Evolutionary conservation across 2,329 filamentous ascomycete genomes (phyloP).

Genomic region (Sporothrix phasma): DNA sequence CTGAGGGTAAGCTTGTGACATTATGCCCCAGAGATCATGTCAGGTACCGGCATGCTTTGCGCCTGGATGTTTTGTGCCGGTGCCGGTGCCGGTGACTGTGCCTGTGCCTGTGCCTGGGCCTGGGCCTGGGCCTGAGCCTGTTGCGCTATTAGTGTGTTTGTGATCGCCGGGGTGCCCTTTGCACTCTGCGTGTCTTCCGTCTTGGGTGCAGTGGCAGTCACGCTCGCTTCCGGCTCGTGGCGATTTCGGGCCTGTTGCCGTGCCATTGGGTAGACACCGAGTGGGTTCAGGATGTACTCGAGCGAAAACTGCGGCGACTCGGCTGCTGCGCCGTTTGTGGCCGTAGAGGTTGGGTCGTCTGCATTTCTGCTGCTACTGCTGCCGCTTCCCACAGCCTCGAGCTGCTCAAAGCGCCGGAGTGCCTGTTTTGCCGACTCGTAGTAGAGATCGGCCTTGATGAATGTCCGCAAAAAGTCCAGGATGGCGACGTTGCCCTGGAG

Average conservation of each 20-base stretch:
- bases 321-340: background rate
- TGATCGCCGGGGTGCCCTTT: too few relatives aligned
- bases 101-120: too few relatives aligned
- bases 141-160: too few relatives aligned
- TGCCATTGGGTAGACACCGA: slow-evolving; percentile 16
- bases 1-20: background rate
- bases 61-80: background rate
- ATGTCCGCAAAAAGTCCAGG: slow-evolving; percentile 9
- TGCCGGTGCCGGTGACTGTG: too few relatives aligned
- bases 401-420: slow-evolving; percentile 8
- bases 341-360: background rate
- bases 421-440: slow-evolving; percentile 14
- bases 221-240: slow-evolving; percentile 10
- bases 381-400: background rate
- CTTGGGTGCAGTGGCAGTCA: background rate
- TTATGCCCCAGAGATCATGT: background rate
- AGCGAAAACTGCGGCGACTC: slow-evolving; percentile 11
- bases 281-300: slow-evolving; percentile 16
- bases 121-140: too few relatives aligned
- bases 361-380: background rate
- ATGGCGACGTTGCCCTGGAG: slow-evolving; percentile 8
- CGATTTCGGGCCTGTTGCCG: slow-evolving; percentile 13
- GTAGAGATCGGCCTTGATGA: slow-evolving; percentile 15
- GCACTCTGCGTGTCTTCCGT: background rate
- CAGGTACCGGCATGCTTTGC: background rate